phyloP scores from a whole-genome alignment of 768 basidiomycete species.

The Pholiota microspora region DNA sequence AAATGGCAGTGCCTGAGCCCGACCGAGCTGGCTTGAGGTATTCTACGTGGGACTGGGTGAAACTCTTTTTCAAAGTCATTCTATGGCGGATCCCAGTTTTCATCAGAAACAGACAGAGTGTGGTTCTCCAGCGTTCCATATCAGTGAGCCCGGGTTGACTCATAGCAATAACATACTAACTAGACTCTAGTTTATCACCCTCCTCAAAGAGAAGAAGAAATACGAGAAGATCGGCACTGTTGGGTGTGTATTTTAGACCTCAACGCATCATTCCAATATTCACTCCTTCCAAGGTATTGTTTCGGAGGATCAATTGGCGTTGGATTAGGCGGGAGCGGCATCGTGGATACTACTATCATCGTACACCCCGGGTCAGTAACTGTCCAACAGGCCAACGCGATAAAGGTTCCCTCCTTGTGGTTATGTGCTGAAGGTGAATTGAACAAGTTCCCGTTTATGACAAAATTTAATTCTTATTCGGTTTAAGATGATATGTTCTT shows the following conservation, averaged over 20 bases:
- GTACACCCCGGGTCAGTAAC: constrained; percentile 38
- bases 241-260: no score
- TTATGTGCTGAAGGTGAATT: constrained; percentile 44
- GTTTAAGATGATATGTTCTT: constrained; percentile 38
- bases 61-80: constrained; percentile 19
- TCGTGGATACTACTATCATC: constrained; percentile 38
- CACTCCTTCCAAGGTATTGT: constrained; percentile 33
- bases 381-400: constrained; percentile 31
- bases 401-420: constrained; percentile 39
- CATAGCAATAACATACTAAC: background rate
- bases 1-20: constrained; percentile 28
- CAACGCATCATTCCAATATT: background rate
- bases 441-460: no score
- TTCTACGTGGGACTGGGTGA: constrained; percentile 25
- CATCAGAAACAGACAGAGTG: constrained; percentile 30
- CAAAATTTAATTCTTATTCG: background rate
- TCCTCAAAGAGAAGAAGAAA: constrained; percentile 35
- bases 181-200: constrained; percentile 31
- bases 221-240: constrained; percentile 44
- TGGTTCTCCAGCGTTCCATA: constrained; percentile 28
- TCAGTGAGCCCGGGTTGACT: constrained; percentile 23
- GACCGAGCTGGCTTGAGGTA: constrained; percentile 31
- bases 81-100: constrained; percentile 25
- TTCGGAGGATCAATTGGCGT: constrained; percentile 39
- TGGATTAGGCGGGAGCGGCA: constrained; percentile 33